phyloP scores from a whole-genome alignment of 148 eudicot genomes.

The Vaccinium macrocarpon region DNA sequence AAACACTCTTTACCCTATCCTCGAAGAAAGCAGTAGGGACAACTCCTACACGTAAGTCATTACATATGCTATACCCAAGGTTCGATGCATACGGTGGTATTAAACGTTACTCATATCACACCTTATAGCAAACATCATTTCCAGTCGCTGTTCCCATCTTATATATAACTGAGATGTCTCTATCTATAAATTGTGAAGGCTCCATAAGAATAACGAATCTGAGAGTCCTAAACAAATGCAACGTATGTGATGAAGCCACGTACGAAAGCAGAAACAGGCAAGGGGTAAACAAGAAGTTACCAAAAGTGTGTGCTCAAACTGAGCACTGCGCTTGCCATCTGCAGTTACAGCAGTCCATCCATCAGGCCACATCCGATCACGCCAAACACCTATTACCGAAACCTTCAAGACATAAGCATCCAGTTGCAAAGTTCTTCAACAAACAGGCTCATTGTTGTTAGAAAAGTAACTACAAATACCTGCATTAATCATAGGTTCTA shows the following conservation, averaged over 20 bases:
- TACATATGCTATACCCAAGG: neutral
- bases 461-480: slow-evolving; percentile 34
- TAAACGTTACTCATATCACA: neutral
- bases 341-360: slow-evolving; percentile 98
- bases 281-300: slow-evolving; percentile 28
- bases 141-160: neutral
- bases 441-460: neutral
- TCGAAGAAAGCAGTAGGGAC: neutral
- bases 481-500: slow-evolving; percentile 95
- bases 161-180: neutral
- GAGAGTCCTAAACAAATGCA: neutral
- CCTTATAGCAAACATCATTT: neutral
- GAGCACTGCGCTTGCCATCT: slow-evolving; percentile 98
- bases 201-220: neutral
- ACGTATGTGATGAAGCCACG: neutral
- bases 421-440: neutral
- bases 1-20: neutral
- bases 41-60: neutral
- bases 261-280: neutral
- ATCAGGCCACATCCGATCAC: slow-evolving; percentile 99
- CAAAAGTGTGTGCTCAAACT: slow-evolving; percentile 95
- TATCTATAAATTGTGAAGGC: neutral
- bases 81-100: neutral
- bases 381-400: slow-evolving; percentile 75
- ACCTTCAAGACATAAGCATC: slow-evolving; percentile 7